These are phyloP conservation scores for Simplicillium aogashimaense DNA, from an alignment of 2,329 filamentous ascomycete species.

Conservation along the genomic window DNA sequence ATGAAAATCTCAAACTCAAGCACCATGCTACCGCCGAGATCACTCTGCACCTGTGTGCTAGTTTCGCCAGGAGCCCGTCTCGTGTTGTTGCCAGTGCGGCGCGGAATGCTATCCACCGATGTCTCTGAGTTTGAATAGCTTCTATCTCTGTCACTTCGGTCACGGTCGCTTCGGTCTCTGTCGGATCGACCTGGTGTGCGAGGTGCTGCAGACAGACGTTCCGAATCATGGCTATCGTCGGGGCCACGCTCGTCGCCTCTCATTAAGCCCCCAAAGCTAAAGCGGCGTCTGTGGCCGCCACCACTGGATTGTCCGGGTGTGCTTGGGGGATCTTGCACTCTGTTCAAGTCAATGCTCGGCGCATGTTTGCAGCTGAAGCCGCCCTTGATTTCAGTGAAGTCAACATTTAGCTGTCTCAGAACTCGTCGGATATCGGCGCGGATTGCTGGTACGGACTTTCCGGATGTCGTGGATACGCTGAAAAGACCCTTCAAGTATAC, in stretches of 20 bases:
- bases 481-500: conserved; percentile 95
- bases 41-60: conserved; percentile 82
- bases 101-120: conserved; percentile 64
- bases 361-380: conserved; percentile 84
- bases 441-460: conserved; percentile 78
- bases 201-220: conserved; percentile 27
- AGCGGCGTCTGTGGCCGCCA: conserved; percentile 60
- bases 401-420: conserved; percentile 77
- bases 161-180: conserved; percentile 17
- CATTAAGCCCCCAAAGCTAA: conserved; percentile 67
- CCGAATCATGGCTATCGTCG: conserved; percentile 60
- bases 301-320: conserved; percentile 36
- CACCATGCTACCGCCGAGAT: conserved; percentile 74
- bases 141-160: conserved; percentile 35
- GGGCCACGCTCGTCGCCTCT: conserved; percentile 52
- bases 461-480: conserved; percentile 93
- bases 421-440: conserved; percentile 85
- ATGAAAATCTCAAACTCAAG: conserved; percentile 94
- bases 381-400: conserved; percentile 84
- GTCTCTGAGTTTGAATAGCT: conserved; percentile 83
- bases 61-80: conserved; percentile 71
- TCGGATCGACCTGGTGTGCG: conserved; percentile 33
- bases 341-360: conserved; percentile 81
- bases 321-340: conserved; percentile 56
- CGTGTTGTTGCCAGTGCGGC: conserved; percentile 38